Evolutionary conservation across 768 basidiomycete genomes (phyloP).

Genomic region (Agaricus blazei): DNA sequence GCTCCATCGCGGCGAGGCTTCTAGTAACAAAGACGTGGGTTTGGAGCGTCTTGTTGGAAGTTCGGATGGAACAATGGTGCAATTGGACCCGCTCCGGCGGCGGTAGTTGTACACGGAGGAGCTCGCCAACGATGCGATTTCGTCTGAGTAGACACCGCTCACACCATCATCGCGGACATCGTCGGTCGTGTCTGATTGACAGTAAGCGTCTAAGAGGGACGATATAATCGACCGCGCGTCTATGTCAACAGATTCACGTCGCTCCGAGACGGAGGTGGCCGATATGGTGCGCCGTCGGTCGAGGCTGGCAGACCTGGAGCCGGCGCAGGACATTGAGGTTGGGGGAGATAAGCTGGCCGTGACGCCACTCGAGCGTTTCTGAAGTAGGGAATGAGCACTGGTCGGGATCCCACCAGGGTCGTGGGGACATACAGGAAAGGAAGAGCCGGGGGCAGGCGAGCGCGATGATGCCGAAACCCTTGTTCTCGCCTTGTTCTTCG

Average conservation of each 20-base stretch:
- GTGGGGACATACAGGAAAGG: too few relatives aligned
- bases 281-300: not conserved
- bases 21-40: not conserved
- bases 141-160: not conserved
- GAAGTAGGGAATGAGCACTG: not conserved
- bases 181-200: constrained; percentile 1
- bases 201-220: constrained; percentile 4
- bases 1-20: not conserved
- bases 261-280: not conserved
- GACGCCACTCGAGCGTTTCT: too few relatives aligned
- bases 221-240: constrained; percentile 6
- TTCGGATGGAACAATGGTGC: not conserved
- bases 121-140: not conserved
- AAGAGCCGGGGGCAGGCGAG: too few relatives aligned
- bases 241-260: not conserved
- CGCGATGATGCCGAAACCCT: too few relatives aligned
- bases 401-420: not conserved
- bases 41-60: not conserved
- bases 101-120: not conserved
- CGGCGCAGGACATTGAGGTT: not conserved
- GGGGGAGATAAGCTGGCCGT: not conserved
- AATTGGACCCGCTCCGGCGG: not conserved
- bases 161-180: not conserved
- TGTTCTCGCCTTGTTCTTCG: too few relatives aligned
- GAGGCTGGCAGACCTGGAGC: not conserved